These are phyloP conservation scores for Trichoderma atrobrunneum DNA, from an alignment of 2,329 filamentous ascomycete species.

Conservation along the genomic window DNA sequence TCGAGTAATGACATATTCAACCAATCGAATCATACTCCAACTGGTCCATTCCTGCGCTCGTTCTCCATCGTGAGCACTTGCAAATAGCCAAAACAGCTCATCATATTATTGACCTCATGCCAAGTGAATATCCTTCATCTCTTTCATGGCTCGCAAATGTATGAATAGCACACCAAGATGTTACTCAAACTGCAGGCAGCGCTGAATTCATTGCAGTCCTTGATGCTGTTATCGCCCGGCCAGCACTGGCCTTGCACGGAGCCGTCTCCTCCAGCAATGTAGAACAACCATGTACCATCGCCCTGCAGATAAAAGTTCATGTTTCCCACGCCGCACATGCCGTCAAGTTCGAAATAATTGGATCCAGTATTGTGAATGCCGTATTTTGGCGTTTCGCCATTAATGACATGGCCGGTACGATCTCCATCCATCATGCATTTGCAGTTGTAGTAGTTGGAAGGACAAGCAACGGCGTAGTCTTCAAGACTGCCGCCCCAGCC, in stretches of 20 bases:
- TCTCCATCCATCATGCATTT: neutral
- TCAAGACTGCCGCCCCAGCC: neutral
- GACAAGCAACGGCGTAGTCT: neutral
- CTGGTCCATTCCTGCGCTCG: neutral
- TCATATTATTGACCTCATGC: neutral
- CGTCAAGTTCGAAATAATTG: neutral
- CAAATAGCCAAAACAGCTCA: neutral
- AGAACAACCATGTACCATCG: neutral
- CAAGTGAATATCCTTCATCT: no score
- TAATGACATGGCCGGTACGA: neutral
- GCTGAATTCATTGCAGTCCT: neutral
- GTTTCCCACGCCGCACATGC: neutral
- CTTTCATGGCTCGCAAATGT: neutral
- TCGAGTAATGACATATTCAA: neutral
- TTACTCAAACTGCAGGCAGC: neutral
- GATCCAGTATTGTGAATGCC: neutral
- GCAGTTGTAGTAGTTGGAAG: slow-evolving; percentile 7
- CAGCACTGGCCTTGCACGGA: neutral
- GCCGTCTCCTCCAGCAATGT: neutral
- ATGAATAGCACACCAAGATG: slow-evolving; percentile 7
- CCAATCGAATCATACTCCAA: neutral
- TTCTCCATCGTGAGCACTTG: neutral
- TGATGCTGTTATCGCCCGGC: neutral
- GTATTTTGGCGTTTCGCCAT: neutral
- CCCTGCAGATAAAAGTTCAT: slow-evolving; percentile 8